Conservation (phyloP, 371 early-diverging fungal species). For the Lichtheimia ramosa region DNA sequence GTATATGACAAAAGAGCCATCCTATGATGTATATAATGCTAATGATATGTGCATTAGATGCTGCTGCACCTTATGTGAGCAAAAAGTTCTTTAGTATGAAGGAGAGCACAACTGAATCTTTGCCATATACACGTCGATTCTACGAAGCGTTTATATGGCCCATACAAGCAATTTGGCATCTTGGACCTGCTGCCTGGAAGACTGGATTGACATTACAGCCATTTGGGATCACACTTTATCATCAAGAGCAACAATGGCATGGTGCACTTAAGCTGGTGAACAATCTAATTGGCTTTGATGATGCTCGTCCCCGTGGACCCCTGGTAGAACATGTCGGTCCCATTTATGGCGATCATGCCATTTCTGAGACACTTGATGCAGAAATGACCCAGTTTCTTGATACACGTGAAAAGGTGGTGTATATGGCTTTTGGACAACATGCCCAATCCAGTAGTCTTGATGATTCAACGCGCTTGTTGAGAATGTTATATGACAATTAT, state of each 20-base stretch:
- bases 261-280: constrained; percentile 30
- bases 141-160: constrained; percentile 17
- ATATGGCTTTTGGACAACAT: constrained; percentile 38
- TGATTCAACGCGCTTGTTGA: too few relatives aligned
- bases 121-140: constrained; percentile 16
- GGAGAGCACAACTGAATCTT: constrained; percentile 13
- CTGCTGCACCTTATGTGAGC: constrained; percentile 27
- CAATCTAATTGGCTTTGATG: constrained; percentile 24
- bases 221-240: background rate
- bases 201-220: too few relatives aligned
- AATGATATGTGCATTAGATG: background rate
- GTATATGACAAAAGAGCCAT: background rate
- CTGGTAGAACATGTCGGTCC: constrained; percentile 39
- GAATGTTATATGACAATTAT: too few relatives aligned
- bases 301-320: constrained; percentile 32
- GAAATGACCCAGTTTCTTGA: constrained; percentile 24
- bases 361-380: background rate
- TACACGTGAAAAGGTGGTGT: constrained; percentile 19
- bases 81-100: constrained; percentile 3
- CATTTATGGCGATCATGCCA: constrained; percentile 5
- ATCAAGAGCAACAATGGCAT: background rate
- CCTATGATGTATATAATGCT: too few relatives aligned
- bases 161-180: background rate
- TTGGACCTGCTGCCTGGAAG: background rate
- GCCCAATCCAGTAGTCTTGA: constrained; percentile 1